Evolutionary conservation across 106 monocot genomes (phyloP).

Genomic region (Dendrobium chrysotoxum): DNA sequence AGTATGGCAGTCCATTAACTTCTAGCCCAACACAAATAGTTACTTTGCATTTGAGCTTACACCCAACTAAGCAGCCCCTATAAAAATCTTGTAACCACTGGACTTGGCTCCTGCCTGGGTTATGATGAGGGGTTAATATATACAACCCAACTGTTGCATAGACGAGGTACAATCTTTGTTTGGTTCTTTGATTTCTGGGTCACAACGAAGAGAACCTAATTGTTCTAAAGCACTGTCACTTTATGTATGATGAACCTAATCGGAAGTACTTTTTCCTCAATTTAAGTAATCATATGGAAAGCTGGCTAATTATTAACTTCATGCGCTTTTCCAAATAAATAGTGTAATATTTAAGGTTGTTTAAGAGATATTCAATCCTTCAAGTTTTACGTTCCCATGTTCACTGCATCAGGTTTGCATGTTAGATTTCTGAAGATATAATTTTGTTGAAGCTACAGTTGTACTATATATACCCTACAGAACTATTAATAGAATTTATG

Average conservation of each 20-base stretch:
- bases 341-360: background rate
- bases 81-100: background rate
- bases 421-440: constrained; percentile 93
- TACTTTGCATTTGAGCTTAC: too few relatives aligned
- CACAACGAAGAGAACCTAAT: background rate
- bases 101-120: background rate
- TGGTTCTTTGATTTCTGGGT: background rate
- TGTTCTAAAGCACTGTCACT: background rate
- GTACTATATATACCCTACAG: background rate
- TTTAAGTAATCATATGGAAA: background rate
- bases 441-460: background rate
- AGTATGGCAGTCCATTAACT: too few relatives aligned
- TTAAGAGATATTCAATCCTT: background rate
- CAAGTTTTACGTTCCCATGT: constrained; percentile 85
- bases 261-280: background rate
- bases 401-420: constrained; percentile 92
- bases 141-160: background rate
- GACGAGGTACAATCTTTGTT: background rate
- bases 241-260: background rate
- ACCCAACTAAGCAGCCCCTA: too few relatives aligned
- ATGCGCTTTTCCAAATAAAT: background rate
- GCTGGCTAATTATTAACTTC: background rate
- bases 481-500: background rate
- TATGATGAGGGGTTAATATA: background rate
- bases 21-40: too few relatives aligned